Conservation (phyloP, 805 yeast species). For the Nakazawaea anatomiae region DNA sequence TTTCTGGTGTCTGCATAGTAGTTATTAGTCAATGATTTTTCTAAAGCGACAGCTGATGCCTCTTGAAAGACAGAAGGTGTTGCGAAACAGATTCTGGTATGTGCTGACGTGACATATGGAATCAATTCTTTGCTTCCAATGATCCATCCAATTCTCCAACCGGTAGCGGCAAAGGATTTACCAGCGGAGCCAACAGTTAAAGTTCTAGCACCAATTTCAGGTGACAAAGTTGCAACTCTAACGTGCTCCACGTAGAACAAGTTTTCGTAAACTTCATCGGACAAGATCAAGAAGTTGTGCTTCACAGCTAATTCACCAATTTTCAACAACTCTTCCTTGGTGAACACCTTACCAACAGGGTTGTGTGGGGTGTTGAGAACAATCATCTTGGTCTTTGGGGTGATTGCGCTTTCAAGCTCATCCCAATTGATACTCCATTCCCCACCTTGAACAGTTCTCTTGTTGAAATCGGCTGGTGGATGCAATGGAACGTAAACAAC, state of each 20-base stretch:
- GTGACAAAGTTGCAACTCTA: slow-evolving; percentile 76
- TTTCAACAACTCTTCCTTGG: slow-evolving; percentile 61
- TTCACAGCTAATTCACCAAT: slow-evolving; percentile 83
- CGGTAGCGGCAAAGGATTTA: slow-evolving; percentile 97
- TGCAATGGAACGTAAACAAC: slow-evolving; percentile 81
- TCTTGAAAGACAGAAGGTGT: slow-evolving; percentile 91
- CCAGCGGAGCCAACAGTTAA: slow-evolving; percentile 96
- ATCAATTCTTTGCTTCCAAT: slow-evolving; percentile 81
- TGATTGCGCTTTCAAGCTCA: slow-evolving; percentile 66
- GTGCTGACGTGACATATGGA: slow-evolving; percentile 80
- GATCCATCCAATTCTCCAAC: slow-evolving; percentile 98
- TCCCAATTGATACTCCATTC: slow-evolving; percentile 87
- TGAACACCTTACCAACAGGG: slow-evolving; percentile 90
- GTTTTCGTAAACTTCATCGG: slow-evolving; percentile 96
- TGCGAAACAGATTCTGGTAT: slow-evolving; percentile 89
- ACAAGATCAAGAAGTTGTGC: slow-evolving; percentile 73
- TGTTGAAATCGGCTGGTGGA: slow-evolving; percentile 69
- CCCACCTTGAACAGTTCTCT: slow-evolving; percentile 62
- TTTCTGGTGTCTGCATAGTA: slow-evolving; percentile 69
- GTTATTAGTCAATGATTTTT: slow-evolving; percentile 48
- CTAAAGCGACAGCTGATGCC: slow-evolving; percentile 78
- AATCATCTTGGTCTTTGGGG: slow-evolving; percentile 74
- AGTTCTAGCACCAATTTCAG: slow-evolving; percentile 74
- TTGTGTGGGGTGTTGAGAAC: slow-evolving; percentile 94
- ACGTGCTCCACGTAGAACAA: slow-evolving; percentile 71